Evolutionary conservation across 208 protist genomes (phyloP).

Genomic region (Leishmania mexicana): DNA sequence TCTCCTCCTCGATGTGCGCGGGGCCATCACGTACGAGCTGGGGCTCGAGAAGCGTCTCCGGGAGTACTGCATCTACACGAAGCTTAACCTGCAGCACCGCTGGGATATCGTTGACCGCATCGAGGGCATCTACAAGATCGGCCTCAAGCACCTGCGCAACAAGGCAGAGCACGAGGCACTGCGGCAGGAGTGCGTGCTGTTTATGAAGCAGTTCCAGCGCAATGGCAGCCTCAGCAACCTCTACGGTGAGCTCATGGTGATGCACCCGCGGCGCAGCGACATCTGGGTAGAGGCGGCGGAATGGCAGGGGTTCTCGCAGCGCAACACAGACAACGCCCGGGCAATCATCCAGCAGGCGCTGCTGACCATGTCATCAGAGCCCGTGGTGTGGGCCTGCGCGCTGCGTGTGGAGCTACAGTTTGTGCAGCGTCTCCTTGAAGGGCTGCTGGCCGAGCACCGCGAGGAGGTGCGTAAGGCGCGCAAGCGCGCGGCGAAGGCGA

Average conservation of each 20-base stretch:
- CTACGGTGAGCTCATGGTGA: conserved; percentile 76
- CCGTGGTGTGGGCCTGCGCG: conserved; percentile 70
- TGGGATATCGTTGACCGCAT: conserved; percentile 83
- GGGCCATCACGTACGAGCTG: conserved; percentile 77
- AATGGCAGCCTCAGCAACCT: conserved; percentile 63
- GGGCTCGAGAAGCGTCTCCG: conserved; percentile 67
- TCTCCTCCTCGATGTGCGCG: conserved; percentile 82
- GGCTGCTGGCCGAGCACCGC: conserved; percentile 44
- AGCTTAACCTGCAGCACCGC: conserved; percentile 78
- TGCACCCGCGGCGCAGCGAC: conserved; percentile 61
- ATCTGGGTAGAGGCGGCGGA: conserved; percentile 83
- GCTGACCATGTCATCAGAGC: conserved; percentile 53
- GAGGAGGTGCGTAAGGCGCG: conserved; percentile 32
- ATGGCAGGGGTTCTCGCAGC: conserved; percentile 60
- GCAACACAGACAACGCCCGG: conserved; percentile 78
- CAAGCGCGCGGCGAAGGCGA: conserved; percentile 14
- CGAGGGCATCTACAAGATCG: conserved; percentile 83
- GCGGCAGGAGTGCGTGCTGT: conserved; percentile 58
- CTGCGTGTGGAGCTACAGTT: conserved; percentile 80
- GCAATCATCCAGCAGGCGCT: conserved; percentile 82
- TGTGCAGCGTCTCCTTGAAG: conserved; percentile 49
- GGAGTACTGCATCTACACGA: conserved; percentile 65
- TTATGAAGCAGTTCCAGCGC: conserved; percentile 70
- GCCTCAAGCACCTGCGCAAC: conserved; percentile 71
- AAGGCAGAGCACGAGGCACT: conserved; percentile 55